Evolutionary conservation across 306 rosid species (phyloP), one percentile per base, ranked within the genome.

Genomic region (Vigna nakashimae): DNA sequence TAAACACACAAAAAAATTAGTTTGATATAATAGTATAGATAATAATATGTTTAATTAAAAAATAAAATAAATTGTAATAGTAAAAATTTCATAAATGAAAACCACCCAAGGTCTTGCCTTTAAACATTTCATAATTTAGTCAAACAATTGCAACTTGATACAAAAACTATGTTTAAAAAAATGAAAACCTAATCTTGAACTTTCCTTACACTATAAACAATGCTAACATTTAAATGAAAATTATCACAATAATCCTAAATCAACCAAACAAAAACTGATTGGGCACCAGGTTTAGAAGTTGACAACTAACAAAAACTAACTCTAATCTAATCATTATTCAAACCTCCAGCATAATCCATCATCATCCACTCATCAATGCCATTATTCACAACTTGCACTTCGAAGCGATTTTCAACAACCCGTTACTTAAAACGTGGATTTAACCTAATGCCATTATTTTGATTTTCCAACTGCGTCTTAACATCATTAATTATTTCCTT

Each of bases 271-370:
- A 51, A 15, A 70, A 65, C 34, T 14, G 48, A 65, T 71, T 51
- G 59, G 49, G 2, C 28, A 71, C 8, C 55, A 57, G 60, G 26
- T 4, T 26, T 0, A 49, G 69, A 60, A 60, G 69, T 62, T 48
- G 71, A 64, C 69, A 64, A 66, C 73, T 67, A 13, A 20, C 11
- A 79, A 68, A 52, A 14, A 20, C 49, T 57, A 49, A 50, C 65
- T 60, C 72, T 36, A 70, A 66, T 50, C 74, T 53, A 76, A 66
- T 66, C n/a, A 68, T 67, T 62, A 17, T 43, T 62, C 51, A 50
- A 36, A 20, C 22, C 22, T 20, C 22, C 22, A 20, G 22, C 22
- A 20, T 20, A 20, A 20, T 20, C 22, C 22, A 20, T 20, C 22
- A 20, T 20, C 22, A 20, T 20, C 22, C 22, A 20, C 22, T 20